Evolutionary conservation across 164 flowering plant genomes (phyloP).

Genomic region (Echeveria elegans): DNA sequence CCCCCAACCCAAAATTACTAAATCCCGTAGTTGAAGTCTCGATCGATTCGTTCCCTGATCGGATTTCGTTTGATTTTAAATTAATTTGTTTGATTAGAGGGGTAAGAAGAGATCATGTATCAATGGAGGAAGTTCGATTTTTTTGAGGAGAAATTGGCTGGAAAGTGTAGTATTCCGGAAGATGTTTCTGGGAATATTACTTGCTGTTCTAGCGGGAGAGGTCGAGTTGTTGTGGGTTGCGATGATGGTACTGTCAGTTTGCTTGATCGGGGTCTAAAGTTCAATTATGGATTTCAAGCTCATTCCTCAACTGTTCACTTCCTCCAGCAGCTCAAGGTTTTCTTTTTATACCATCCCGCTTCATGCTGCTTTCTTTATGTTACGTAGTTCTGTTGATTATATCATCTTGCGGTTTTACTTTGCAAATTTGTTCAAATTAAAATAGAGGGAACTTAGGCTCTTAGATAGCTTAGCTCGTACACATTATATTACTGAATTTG

Average conservation of each 20-base stretch:
- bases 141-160: slow-evolving; percentile 78
- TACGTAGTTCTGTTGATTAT: neutral
- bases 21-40: neutral
- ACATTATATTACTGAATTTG: no score
- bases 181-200: slow-evolving; percentile 49
- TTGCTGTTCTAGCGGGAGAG: slow-evolving; percentile 86
- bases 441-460: no score
- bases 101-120: slow-evolving; percentile 42
- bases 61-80: neutral
- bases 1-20: neutral
- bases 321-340: slow-evolving; percentile 93
- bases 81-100: neutral
- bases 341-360: neutral
- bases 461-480: no score
- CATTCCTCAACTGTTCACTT: slow-evolving; percentile 72
- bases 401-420: no score
- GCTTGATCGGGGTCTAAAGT: slow-evolving; percentile 87
- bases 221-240: slow-evolving; percentile 70
- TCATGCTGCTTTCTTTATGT: neutral
- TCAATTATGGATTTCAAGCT: slow-evolving; percentile 63
- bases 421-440: no score
- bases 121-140: slow-evolving; percentile 98
- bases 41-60: neutral
- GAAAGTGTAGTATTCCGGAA: slow-evolving; percentile 50
- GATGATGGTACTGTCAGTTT: slow-evolving; percentile 62